Evolutionary conservation across 1,139 yeast genomes (phyloP).

Genomic region (Schwanniomyces etchellsii): DNA sequence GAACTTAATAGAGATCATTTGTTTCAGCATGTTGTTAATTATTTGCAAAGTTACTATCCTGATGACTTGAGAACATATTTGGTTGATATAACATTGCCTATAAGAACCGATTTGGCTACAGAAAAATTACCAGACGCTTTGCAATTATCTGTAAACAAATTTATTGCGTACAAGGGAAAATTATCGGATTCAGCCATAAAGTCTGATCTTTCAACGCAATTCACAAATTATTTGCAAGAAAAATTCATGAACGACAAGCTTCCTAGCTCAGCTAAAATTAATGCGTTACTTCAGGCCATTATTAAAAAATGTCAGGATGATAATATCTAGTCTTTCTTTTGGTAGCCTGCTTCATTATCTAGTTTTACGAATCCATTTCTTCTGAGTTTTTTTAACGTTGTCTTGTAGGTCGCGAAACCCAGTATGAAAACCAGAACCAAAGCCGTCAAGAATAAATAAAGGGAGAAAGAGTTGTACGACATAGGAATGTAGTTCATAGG

Average conservation of each 20-base stretch:
- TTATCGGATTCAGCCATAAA: conserved; percentile 25
- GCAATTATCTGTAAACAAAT: conserved; percentile 68
- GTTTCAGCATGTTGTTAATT: conserved; percentile 56
- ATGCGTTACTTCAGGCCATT: conserved; percentile 32
- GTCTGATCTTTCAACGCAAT: conserved; percentile 39
- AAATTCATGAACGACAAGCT: conserved; percentile 17
- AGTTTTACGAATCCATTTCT: conserved; percentile 6
- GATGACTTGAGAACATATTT: conserved; percentile 38
- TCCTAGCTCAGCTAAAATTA: conserved; percentile 11
- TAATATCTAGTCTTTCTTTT: conserved; percentile 7
- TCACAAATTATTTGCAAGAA: conserved; percentile 32
- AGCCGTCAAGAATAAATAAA: conserved; percentile 20
- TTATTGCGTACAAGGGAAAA: conserved; percentile 53
- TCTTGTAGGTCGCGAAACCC: not conserved
- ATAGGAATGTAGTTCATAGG: conserved; percentile 27
- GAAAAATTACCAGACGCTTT: conserved; percentile 51
- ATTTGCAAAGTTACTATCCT: conserved; percentile 36
- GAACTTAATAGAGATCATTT: conserved; percentile 67
- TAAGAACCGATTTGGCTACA: conserved; percentile 45
- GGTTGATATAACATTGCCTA: conserved; percentile 60
- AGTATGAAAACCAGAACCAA: not conserved
- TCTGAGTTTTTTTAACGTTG: conserved; percentile 11
- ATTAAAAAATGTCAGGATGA: conserved; percentile 29
- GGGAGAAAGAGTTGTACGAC: conserved; percentile 17
- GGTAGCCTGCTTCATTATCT: not conserved